Percentiles rank a stretch among this genome's conserved stretches.
Conservation (phyloP, 2,329 filamentous ascomycete species). For the Apiospora rasikravindrae region DNA sequence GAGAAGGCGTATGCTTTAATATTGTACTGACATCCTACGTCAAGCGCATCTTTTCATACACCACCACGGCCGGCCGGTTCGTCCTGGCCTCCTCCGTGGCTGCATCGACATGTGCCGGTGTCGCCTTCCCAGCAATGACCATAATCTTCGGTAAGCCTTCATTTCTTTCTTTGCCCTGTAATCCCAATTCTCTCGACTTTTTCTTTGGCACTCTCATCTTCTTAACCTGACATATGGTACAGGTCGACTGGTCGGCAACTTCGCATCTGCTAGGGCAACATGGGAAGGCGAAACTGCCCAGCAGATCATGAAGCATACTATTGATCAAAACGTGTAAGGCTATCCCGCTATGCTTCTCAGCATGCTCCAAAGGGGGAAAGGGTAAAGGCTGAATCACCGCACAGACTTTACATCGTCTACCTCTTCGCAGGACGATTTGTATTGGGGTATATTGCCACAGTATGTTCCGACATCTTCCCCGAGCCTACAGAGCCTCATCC, state of each 20-base stretch:
- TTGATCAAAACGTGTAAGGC: conserved; percentile 52
- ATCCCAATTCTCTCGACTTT: neutral
- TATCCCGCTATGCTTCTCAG: neutral
- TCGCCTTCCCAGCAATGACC: conserved; percentile 53
- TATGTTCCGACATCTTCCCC: conserved; percentile 34
- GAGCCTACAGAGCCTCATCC: no score
- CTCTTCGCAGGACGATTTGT: conserved; percentile 71
- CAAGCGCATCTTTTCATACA: conserved; percentile 38
- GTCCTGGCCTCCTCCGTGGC: conserved; percentile 31
- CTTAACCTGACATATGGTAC: conserved; percentile 17
- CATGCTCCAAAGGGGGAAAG: no score
- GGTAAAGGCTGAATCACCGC: neutral
- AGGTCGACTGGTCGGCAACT: conserved; percentile 53
- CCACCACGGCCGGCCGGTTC: conserved; percentile 35
- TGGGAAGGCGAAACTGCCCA: conserved; percentile 29
- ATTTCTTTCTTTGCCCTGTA: neutral
- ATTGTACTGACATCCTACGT: conserved; percentile 23
- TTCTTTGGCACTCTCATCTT: neutral
- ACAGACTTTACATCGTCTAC: conserved; percentile 70
- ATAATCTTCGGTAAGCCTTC: conserved; percentile 56
- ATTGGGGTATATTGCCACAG: conserved; percentile 65
- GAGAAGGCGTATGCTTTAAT: accelerated
- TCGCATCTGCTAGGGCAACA: conserved; percentile 42
- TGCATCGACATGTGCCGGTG: conserved; percentile 35
- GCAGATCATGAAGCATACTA: conserved; percentile 38